Conservation (phyloP, 1,139 yeast species). For the Blastobotrys persicus region DNA sequence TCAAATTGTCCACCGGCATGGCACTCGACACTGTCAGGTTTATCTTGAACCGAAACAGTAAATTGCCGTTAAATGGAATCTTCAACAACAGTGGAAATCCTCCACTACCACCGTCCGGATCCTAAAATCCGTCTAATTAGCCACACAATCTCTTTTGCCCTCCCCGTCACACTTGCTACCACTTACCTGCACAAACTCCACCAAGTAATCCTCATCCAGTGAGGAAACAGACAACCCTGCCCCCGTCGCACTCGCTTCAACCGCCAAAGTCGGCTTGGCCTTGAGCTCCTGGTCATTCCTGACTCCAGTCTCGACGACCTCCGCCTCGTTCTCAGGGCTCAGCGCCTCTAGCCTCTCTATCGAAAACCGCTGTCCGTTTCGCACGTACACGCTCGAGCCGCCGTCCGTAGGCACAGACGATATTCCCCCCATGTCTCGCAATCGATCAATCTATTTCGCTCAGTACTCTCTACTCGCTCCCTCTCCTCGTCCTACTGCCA, state of each 20-base stretch:
- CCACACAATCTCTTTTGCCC: neutral
- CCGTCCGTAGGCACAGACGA: slow-evolving; percentile 27
- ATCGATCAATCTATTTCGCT: too few species aligned
- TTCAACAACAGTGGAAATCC: slow-evolving; percentile 23
- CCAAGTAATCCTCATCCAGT: slow-evolving; percentile 10
- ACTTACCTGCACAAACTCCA: slow-evolving; percentile 22
- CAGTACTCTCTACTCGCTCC: too few species aligned
- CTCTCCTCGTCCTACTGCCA: too few species aligned
- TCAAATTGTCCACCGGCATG: slow-evolving; percentile 31
- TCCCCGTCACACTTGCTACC: neutral
- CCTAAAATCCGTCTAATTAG: slow-evolving; percentile 13
- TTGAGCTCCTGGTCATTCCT: neutral
- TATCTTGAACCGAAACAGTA: slow-evolving; percentile 24
- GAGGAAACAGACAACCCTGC: slow-evolving; percentile 13
- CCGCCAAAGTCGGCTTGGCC: slow-evolving; percentile 1
- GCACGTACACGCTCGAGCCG: slow-evolving; percentile 23
- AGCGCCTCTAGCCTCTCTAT: slow-evolving; percentile 21
- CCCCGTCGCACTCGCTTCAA: slow-evolving; percentile 4
- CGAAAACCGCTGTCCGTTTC: slow-evolving; percentile 26
- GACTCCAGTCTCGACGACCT: neutral
- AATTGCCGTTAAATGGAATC: slow-evolving; percentile 21
- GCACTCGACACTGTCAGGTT: slow-evolving; percentile 13
- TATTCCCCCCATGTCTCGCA: slow-evolving; percentile 28
- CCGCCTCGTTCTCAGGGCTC: slow-evolving; percentile 3
- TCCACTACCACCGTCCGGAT: slow-evolving; percentile 17